Evolutionary conservation across 352 stramenopile genomes (phyloP), one percentile per base, ranked within the genome.

Genomic region (Phytopythium boreale): DNA sequence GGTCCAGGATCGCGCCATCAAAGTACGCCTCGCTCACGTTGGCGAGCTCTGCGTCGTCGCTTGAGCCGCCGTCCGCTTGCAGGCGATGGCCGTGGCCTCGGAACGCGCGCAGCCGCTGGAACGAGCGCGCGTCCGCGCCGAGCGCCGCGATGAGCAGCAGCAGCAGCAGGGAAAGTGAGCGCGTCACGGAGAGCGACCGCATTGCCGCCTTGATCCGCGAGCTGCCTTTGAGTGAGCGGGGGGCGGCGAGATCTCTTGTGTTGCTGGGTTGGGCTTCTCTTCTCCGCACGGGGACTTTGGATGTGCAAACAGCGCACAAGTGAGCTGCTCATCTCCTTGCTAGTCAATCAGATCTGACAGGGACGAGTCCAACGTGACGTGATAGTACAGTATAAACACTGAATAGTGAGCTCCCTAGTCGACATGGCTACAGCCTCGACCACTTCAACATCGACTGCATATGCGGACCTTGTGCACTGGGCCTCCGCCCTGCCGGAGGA

Each of bases 11-110:
- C 14, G 85, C 85, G 44, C 81, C 20, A 0, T 78, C 66, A 59
- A 84, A 91, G 69, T 79, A 91, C 27, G 78, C 58, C 63, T 92
- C 85, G 39, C 77, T 56, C 27, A 90, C 71, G 2, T 76, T 70
- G 37, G 70, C 67, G 47, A 70, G 41, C 15, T 68, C 69, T 0
- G 62, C 14, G 7, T 74, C 67, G 55, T 75, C 68, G 15, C 64
- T 59, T 2, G 59, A 73, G n/a, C 74, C 66, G 4, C 73, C 66
- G 41, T 80, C 71, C 44, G 80, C 82, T 26, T 84, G 81, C 52
- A 93, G 71, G 62, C 87, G 80, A 46, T 83, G 90, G 24, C 77
- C 72, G 61, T 91, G 76, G 36, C 85, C 85, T 26, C 83, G 82
- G 67, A 93, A 93, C 56, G 82, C 69, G 52, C 70, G 72, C 27